Evolutionary conservation across 441 rosid genomes (phyloP), one percentile per base, ranked within the genome.

Genomic region (Pelargonium myrrhifolium): DNA sequence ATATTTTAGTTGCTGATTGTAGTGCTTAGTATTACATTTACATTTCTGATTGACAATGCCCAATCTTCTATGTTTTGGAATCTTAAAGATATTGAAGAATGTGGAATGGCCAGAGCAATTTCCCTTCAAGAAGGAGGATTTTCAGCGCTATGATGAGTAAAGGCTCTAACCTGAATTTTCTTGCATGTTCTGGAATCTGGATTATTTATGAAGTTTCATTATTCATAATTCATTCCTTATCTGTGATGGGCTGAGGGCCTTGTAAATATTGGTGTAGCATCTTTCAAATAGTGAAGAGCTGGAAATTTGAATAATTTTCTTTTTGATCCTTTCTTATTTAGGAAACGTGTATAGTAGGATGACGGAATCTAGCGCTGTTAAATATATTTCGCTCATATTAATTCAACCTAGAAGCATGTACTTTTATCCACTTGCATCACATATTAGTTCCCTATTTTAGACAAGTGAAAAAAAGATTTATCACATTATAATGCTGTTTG

Each of bases 71-170:
- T 66, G 7, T 66, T 35, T 65, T 66, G 68, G 18, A 22, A 56
- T 65, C 47, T 6, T 35, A 37, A 69, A 93, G 96, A 81, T 84
- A 22, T 81, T 93, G 85, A 85, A 69, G 79, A 87, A 89, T 53
- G 88, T 86, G 61, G 83, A 86, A 8, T 90, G 98, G 97, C 98
- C 94, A 7, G 96, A 88, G 77, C 89, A 75, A 68, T 87, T 87
- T 68, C 98, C 96, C 39, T 90, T 90, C 84, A 90, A 86, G 81
- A 89, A 85, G 39, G 96, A 89, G 80, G 94, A 90, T 74, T 93
- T 93, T 69, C 97, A 86, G 81, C 88, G 98, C 24, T 87, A 78
- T 69, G 97, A 93, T 61, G 97, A 87, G 98, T 93, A 83, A 76
- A 26, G 26, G 12, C 74, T 35, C 42, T 49, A 3, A 53, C 35